phyloP scores from a whole-genome alignment of 352 stramenopile genomes.

The Chrysophaeum taylorii region DNA sequence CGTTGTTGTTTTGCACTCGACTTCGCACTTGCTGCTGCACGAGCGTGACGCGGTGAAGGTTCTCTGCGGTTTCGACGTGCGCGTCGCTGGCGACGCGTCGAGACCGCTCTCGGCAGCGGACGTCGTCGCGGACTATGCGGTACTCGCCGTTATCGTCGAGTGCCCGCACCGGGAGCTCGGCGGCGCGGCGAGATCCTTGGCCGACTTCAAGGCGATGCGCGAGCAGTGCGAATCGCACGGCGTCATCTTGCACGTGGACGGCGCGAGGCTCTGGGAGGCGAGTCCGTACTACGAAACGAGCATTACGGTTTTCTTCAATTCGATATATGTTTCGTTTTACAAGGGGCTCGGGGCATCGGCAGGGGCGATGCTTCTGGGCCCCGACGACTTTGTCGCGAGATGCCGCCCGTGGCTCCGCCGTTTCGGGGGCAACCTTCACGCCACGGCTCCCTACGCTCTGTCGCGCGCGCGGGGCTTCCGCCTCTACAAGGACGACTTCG shows the following conservation, averaged over 20 bases:
- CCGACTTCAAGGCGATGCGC: conserved; percentile 40
- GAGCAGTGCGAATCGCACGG: conserved; percentile 28
- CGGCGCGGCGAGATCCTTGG: conserved; percentile 46
- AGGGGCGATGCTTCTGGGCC: conserved; percentile 50
- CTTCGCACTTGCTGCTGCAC: conserved; percentile 48
- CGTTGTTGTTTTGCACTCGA: conserved; percentile 45
- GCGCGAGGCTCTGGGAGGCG: conserved; percentile 53
- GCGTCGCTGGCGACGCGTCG: too few relatives aligned
- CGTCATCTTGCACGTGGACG: conserved; percentile 52
- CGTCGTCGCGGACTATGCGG: conserved; percentile 20
- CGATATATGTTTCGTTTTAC: conserved; percentile 55
- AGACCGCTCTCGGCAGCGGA: conserved; percentile 14
- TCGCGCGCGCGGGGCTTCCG: conserved; percentile 41
- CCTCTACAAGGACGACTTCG: too few relatives aligned
- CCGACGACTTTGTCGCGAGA: conserved; percentile 39
- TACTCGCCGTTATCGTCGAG: conserved; percentile 38
- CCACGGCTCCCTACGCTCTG: conserved; percentile 44
- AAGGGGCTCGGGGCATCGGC: conserved; percentile 47
- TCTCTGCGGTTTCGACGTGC: conserved; percentile 39
- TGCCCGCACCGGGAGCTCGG: conserved; percentile 53
- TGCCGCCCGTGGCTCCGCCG: conserved; percentile 48
- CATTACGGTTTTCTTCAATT: conserved; percentile 39
- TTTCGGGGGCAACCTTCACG: conserved; percentile 55
- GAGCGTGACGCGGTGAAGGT: conserved; percentile 43
- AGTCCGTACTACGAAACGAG: conserved; percentile 26